A percentile compares a stretch with the other conserved stretches of the same genome.
These are phyloP conservation scores for Pythium insidiosum DNA, from an alignment of 352 stramenopile species.

Conservation along the genomic window DNA sequence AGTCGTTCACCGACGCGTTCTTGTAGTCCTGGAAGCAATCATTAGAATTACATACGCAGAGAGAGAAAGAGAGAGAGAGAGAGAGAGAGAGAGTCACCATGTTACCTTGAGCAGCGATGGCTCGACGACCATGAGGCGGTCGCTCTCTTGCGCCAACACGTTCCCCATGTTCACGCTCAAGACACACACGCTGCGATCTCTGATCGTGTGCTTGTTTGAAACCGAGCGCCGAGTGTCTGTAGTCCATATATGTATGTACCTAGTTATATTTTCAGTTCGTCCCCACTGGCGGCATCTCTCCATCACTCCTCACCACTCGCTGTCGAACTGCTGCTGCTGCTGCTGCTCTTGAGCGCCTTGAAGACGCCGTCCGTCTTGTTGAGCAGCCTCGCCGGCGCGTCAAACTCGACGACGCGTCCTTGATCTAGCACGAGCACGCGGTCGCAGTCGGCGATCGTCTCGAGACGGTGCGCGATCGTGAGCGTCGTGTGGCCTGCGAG, in stretches of 20 bases:
- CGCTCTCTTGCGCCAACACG: slow-evolving; percentile 11
- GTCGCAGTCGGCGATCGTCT: slow-evolving; percentile 94
- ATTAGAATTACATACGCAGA: background rate
- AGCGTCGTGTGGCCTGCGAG: slow-evolving; percentile 87
- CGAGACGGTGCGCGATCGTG: slow-evolving; percentile 91
- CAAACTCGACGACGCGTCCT: slow-evolving; percentile 73
- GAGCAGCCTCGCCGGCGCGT: slow-evolving; percentile 54
- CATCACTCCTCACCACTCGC: too few relatives aligned
- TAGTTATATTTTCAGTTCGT: too few relatives aligned
- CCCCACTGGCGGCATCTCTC: too few relatives aligned
- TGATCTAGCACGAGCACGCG: slow-evolving; percentile 87
- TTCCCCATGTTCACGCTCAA: too few relatives aligned
- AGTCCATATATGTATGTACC: too few relatives aligned
- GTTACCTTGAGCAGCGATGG: slow-evolving; percentile 10
- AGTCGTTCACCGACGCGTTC: slow-evolving; percentile 31
- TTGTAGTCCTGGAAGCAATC: slow-evolving; percentile 15
- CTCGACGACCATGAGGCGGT: slow-evolving; percentile 15
- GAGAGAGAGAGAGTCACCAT: background rate
- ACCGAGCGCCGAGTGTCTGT: too few relatives aligned
- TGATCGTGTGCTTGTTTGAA: too few relatives aligned
- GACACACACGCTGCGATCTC: too few relatives aligned
- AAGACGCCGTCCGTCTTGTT: slow-evolving; percentile 19
- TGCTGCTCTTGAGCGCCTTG: slow-evolving; percentile 12
- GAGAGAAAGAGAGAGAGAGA: too few relatives aligned
- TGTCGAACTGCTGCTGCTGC: too few relatives aligned